phyloP scores from a whole-genome alignment of 352 stramenopile species.

The Globisporangium nunn region DNA sequence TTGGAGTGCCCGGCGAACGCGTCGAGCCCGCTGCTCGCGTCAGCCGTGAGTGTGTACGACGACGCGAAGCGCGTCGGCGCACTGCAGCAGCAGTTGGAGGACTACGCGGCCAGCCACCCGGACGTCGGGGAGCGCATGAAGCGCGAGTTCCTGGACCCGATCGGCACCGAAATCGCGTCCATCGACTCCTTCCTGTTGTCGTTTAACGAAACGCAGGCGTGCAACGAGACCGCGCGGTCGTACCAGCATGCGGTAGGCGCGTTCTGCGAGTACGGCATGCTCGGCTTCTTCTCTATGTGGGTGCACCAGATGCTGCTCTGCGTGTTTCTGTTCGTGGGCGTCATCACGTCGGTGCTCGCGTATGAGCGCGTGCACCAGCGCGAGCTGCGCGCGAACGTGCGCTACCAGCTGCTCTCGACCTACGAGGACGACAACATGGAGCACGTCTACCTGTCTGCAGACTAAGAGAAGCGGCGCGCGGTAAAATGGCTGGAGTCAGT shows the following conservation, averaged over 20 bases:
- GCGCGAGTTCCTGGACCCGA: conserved; percentile 65
- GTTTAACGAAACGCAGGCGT: conserved; percentile 48
- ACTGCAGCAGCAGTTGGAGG: conserved; percentile 45
- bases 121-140: conserved; percentile 54
- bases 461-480: conserved; percentile 19
- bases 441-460: conserved; percentile 68
- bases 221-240: conserved; percentile 30
- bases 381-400: conserved; percentile 44
- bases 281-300: conserved; percentile 84
- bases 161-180: conserved; percentile 34
- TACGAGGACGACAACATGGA: conserved; percentile 81
- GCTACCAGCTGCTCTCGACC: conserved; percentile 68
- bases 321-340: conserved; percentile 64
- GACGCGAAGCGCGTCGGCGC: conserved; percentile 19
- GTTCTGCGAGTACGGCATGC: conserved; percentile 77
- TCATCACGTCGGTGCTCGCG: conserved; percentile 63
- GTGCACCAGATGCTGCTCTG: conserved; percentile 78
- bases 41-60: conserved; percentile 23
- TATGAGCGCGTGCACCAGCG: conserved; percentile 73
- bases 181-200: conserved; percentile 20
- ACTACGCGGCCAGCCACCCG: conserved; percentile 41
- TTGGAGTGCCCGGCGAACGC: conserved; percentile 49
- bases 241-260: conserved; percentile 41
- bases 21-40: conserved; percentile 37
- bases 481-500: too few relatives aligned